These are phyloP conservation scores for Mucuna pruriens DNA, from an alignment of 306 rosid genomes.

Conservation along the genomic window DNA sequence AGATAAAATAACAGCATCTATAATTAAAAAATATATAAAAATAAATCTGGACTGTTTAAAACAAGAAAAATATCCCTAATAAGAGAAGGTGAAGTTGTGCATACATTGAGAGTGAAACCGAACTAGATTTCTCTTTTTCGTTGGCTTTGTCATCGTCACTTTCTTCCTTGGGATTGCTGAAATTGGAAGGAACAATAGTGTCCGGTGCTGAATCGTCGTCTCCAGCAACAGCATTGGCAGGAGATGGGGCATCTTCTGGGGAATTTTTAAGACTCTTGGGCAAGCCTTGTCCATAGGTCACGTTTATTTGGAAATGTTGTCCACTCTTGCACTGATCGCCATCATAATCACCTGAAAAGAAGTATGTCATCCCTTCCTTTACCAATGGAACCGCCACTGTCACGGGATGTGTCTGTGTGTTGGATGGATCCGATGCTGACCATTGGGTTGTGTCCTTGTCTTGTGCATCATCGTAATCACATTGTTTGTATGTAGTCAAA, in stretches of 20 bases:
- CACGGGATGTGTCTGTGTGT: slow-evolving; percentile 48
- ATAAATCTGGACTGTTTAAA: slow-evolving; percentile 7
- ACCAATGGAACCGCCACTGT: slow-evolving; percentile 67
- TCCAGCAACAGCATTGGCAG: slow-evolving; percentile 59
- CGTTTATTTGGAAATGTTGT: slow-evolving; percentile 69
- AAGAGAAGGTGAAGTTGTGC: slow-evolving; percentile 42
- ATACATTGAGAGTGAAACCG: slow-evolving; percentile 34
- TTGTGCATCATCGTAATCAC: slow-evolving; percentile 68
- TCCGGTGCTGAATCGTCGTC: slow-evolving; percentile 76
- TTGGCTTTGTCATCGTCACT: slow-evolving; percentile 32
- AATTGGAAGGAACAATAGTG: slow-evolving; percentile 80
- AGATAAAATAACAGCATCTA: neutral
- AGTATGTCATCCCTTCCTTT: slow-evolving; percentile 72
- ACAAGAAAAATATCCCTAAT: slow-evolving; percentile 34
- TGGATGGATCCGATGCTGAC: slow-evolving; percentile 66
- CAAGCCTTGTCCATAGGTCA: slow-evolving; percentile 79
- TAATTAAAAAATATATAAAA: slow-evolving; percentile 22
- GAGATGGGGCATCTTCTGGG: slow-evolving; percentile 59
- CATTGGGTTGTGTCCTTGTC: slow-evolving; percentile 76
- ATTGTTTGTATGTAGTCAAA: slow-evolving; percentile 68
- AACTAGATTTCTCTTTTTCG: slow-evolving; percentile 47
- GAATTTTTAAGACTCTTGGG: slow-evolving; percentile 50
- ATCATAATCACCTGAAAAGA: slow-evolving; percentile 86
- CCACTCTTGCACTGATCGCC: slow-evolving; percentile 88
- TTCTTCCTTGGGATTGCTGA: slow-evolving; percentile 59